Evolutionary conservation across 352 stramenopile species (phyloP).

Genomic region (Globisporangium carolinianum): DNA sequence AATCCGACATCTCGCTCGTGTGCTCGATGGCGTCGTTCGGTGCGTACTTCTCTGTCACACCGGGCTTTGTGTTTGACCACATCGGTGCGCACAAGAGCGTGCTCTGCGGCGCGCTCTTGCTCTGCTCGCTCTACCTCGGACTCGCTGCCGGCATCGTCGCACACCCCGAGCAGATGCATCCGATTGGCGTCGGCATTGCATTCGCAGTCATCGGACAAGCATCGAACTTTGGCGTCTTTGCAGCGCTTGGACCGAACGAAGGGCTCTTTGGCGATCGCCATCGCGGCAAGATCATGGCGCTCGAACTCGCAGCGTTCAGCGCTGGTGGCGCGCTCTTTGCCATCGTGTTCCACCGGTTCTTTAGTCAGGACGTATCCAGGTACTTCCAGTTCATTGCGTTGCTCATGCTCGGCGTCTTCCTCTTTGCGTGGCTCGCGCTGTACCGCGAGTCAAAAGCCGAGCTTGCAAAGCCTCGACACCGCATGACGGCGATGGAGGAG

Average conservation of each 20-base stretch:
- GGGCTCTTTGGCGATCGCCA: constrained; percentile 57
- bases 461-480: constrained; percentile 6
- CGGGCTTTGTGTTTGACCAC: constrained; percentile 59
- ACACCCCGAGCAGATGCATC: constrained; percentile 28
- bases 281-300: constrained; percentile 66
- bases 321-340: constrained; percentile 64
- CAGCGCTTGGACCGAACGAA: constrained; percentile 65
- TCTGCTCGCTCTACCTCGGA: constrained; percentile 36
- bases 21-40: constrained; percentile 75
- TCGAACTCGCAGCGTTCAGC: constrained; percentile 62
- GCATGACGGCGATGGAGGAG: constrained; percentile 25
- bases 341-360: constrained; percentile 52
- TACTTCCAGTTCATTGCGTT: constrained; percentile 70
- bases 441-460: constrained; percentile 24
- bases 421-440: constrained; percentile 43
- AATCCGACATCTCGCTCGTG: constrained; percentile 70
- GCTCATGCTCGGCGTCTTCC: constrained; percentile 43
- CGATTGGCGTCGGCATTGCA: constrained; percentile 38
- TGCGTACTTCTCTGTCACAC: constrained; percentile 65
- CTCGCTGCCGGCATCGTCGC: constrained; percentile 29
- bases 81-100: constrained; percentile 58
- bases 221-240: constrained; percentile 66
- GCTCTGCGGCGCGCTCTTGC: constrained; percentile 28
- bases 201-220: constrained; percentile 56
- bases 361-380: constrained; percentile 35